Percentiles rank a stretch among this genome's conserved stretches.
Evolutionary conservation across 176 grass and related monocot genomes (phyloP).

Genomic region (Musa acuminata): DNA sequence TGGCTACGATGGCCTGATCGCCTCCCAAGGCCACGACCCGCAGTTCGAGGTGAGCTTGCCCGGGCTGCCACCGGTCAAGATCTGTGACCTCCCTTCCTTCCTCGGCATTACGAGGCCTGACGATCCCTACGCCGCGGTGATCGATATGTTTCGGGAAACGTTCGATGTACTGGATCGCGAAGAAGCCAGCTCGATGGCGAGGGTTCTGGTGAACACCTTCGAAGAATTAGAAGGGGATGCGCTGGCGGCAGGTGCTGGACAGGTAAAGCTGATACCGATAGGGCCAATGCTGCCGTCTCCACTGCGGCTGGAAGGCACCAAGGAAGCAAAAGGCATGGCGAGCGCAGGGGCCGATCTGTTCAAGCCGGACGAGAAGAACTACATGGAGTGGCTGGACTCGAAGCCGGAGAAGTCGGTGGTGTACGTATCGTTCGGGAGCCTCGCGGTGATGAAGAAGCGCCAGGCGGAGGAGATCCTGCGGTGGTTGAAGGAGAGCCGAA

Average conservation of each 20-base stretch:
- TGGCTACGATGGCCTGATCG: background rate
- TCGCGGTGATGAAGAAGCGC: constrained; percentile 33
- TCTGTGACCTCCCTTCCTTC: constrained; percentile 25
- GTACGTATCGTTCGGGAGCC: constrained; percentile 48
- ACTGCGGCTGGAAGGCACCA: no score
- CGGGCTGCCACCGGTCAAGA: constrained; percentile 14
- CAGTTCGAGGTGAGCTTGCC: background rate
- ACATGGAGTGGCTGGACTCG: constrained; percentile 57
- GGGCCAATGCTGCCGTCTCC: constrained; percentile 50
- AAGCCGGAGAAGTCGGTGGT: constrained; percentile 34
- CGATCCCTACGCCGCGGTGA: background rate
- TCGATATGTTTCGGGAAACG: background rate
- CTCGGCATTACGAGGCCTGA: background rate
- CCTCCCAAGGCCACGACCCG: background rate
- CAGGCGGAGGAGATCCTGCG: constrained; percentile 43
- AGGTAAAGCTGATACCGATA: constrained; percentile 29
- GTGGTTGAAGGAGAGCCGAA: constrained; percentile 33
- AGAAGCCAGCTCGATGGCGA: background rate
- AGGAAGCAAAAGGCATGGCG: background rate
- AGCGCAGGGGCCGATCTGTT: constrained; percentile 28
- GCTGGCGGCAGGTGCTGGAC: constrained; percentile 11
- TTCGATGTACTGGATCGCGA: background rate
- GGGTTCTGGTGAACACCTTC: constrained; percentile 58
- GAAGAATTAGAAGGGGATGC: constrained; percentile 44
- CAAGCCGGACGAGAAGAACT: constrained; percentile 26